Base-by-base conservation (phyloP, 2,329 filamentous ascomycete genomes). In the Hypoxylon sp. region DNA sequence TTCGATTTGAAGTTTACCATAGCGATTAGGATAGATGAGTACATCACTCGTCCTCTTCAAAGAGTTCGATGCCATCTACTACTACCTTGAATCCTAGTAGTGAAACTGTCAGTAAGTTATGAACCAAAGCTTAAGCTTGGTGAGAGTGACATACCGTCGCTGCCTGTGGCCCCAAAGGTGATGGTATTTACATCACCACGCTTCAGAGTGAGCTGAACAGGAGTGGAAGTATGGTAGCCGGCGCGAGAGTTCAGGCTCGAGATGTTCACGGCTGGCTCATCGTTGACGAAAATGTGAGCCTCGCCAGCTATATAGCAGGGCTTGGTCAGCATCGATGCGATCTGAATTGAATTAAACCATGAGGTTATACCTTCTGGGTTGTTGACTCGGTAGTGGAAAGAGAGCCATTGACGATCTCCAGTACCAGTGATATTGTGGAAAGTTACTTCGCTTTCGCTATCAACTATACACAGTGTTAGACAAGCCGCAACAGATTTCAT, bases 341-440 rank as follows among this genome's bases (percentile, higher is more conserved):
- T n/a, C 34, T 21, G 19, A 7, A 19, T 2, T n/a, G 25, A 17
- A 38, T 14, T 21, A 46, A 5, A 23, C 3, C 32, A 46, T 5
- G 6, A 11, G 7, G 11, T 30, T 43, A 53, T 70, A 76, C 75
- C 73, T 49, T 74, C 67, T 5, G 73, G 74, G 45, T 77, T 73
- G 38, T 72, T 75, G 43, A 78, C 76, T 4, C 67, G 73, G 68
- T 80, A 81, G 68, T 80, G 77, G 62, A 81, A 73, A 32, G 78
- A 76, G 14, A 81, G 69, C 79, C 80, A 81, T 61, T 81, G 76
- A 10, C 73, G 63, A 14, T 69, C 65, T 21, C 79, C 80, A 6
- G 76, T 77, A 14, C 78, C 80, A 1, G 79, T 79, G 11, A 81
- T 72, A 55, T 81, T 81, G 28, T 71, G 69, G 72, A 81, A 81